Evolutionary conservation across 495 filamentous ascomycete species (phyloP).

Genomic region (Clavariopsis aquatica): DNA sequence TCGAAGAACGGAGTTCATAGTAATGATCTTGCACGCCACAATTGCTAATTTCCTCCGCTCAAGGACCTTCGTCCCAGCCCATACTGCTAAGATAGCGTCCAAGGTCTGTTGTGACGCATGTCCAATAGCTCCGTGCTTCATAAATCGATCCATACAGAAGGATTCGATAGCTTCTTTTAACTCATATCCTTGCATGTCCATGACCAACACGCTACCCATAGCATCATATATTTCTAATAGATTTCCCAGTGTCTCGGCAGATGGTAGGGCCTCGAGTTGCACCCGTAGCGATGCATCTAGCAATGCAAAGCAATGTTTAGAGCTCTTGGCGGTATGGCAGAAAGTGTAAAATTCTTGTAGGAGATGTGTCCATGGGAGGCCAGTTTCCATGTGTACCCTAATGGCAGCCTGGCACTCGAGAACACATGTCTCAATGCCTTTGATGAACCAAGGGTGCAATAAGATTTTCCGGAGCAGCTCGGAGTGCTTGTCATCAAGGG

Average conservation of each 20-base stretch:
- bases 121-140: constrained; percentile 7
- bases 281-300: neutral
- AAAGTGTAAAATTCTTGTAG: constrained; percentile 22
- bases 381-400: constrained; percentile 10
- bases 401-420: constrained; percentile 22
- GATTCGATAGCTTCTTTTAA: constrained; percentile 14
- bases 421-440: constrained; percentile 25
- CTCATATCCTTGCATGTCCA: neutral
- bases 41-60: constrained; percentile 21
- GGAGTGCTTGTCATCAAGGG: neutral
- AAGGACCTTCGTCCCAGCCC: constrained; percentile 1
- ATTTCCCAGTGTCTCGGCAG: neutral
- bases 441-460: constrained; percentile 12
- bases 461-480: constrained; percentile 18
- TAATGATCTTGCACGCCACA: neutral
- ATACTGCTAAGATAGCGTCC: constrained; percentile 20
- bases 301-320: constrained; percentile 9
- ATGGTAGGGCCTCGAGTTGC: constrained; percentile 20
- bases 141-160: constrained; percentile 25
- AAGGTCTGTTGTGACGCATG: constrained; percentile 4
- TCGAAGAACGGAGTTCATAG: constrained; percentile 10
- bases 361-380: constrained; percentile 16
- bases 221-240: constrained; percentile 10
- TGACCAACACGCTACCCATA: neutral
- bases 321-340: constrained; percentile 12